Percentiles rank a stretch among this genome's conserved stretches.
These are phyloP conservation scores for Uronychia binucleata DNA, from an alignment of 73 alveolate genomes.

Conservation along the genomic window DNA sequence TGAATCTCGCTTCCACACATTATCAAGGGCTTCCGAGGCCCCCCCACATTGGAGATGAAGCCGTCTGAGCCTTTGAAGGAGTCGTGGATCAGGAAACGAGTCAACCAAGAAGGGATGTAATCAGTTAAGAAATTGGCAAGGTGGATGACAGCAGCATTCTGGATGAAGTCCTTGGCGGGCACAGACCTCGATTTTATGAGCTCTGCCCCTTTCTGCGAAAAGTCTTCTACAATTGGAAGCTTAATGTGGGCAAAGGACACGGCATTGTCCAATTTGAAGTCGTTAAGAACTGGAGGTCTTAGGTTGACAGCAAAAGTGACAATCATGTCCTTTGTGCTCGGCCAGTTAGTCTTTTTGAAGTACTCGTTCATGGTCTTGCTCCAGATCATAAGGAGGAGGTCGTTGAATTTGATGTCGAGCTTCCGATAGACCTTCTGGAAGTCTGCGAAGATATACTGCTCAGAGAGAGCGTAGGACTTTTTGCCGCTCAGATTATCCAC, in stretches of 20 bases:
- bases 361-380: not conserved
- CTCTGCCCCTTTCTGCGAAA: not conserved
- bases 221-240: not conserved
- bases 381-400: not conserved
- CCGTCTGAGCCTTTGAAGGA: not conserved
- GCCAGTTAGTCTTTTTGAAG: not conserved
- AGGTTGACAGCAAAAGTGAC: slow-evolving; percentile 2
- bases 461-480: not conserved
- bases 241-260: not conserved
- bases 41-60: not conserved
- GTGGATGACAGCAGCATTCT: not conserved
- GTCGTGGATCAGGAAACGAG: not conserved
- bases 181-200: not conserved
- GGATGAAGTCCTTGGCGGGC: not conserved
- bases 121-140: not conserved
- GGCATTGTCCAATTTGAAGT: not conserved
- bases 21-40: not conserved
- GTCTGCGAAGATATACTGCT: not conserved
- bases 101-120: not conserved
- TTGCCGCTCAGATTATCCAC: not conserved
- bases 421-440: not conserved
- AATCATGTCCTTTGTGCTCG: not conserved
- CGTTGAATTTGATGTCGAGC: not conserved
- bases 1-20: not conserved
- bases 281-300: not conserved